Evolutionary conservation across 441 rosid species (phyloP).

Genomic region (Mallotus japonicus): DNA sequence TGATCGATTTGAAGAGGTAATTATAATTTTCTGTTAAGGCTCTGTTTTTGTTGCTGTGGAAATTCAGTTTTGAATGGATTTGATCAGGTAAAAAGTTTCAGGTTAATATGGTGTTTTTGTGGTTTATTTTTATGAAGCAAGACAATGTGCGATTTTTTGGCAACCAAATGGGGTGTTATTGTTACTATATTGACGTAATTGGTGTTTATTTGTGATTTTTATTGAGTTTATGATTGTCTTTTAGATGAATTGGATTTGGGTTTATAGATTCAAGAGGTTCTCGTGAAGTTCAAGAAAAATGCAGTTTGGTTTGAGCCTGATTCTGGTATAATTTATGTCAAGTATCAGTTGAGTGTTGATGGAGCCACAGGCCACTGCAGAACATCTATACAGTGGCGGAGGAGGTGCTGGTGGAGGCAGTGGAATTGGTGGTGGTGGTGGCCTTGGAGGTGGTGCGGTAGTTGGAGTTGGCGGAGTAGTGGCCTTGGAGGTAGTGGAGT

Average conservation of each 20-base stretch:
- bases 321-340: conserved; percentile 47
- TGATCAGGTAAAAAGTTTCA: background rate
- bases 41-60: conserved; percentile 28
- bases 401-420: conserved; percentile 74
- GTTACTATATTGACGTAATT: conserved; percentile 19
- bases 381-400: conserved; percentile 58
- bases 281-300: conserved; percentile 61
- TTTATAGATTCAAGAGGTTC: conserved; percentile 93
- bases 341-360: conserved; percentile 44
- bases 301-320: conserved; percentile 71
- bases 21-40: background rate
- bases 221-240: conserved; percentile 44
- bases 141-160: background rate
- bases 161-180: conserved; percentile 13
- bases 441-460: background rate
- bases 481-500: too few species aligned
- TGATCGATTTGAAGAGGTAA: conserved; percentile 71
- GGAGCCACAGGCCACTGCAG: conserved; percentile 44
- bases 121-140: background rate
- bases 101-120: background rate
- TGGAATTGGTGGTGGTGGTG: background rate
- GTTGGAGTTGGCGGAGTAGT: too few species aligned
- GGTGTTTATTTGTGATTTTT: conserved; percentile 39
- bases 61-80: background rate
- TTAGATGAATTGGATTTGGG: conserved; percentile 61